phyloP scores from a whole-genome alignment of 2,329 filamentous ascomycete genomes.

The Monosporascus sp. region DNA sequence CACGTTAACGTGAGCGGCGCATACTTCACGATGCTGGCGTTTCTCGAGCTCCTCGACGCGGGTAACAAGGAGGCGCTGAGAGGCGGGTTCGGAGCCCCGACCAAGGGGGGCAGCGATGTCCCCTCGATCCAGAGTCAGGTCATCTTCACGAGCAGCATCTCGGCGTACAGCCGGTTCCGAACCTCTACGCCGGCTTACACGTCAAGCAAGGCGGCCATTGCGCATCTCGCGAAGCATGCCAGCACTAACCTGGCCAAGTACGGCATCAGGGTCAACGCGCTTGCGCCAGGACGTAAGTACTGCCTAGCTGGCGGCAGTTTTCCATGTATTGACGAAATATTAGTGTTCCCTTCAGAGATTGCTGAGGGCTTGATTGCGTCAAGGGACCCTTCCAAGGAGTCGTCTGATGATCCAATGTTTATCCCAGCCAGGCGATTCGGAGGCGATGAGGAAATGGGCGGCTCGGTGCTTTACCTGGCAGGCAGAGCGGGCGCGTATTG shows the following conservation, averaged over 20 bases:
- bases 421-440: conserved; percentile 23
- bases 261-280: conserved; percentile 23
- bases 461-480: conserved; percentile 23
- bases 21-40: conserved; percentile 25
- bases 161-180: conserved; percentile 14
- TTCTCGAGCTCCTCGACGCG: conserved; percentile 25
- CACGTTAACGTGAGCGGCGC: conserved; percentile 28
- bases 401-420: conserved; percentile 11
- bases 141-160: conserved; percentile 22
- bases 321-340: background rate
- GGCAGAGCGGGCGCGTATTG: conserved; percentile 24
- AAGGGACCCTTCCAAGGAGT: conserved; percentile 19
- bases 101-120: conserved; percentile 9
- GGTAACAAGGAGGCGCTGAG: conserved; percentile 24
- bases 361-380: conserved; percentile 8
- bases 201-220: conserved; percentile 21
- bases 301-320: background rate
- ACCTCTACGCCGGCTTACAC: conserved; percentile 17
- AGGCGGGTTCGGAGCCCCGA: conserved; percentile 14
- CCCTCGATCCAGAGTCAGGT: conserved; percentile 25
- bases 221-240: conserved; percentile 24
- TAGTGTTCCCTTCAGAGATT: conserved; percentile 25
- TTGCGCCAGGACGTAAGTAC: conserved; percentile 26
- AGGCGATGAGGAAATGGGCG: conserved; percentile 24
- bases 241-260: conserved; percentile 17